phyloP scores from a whole-genome alignment of 805 yeast genomes.

The Yamadazyma akitaensis region DNA sequence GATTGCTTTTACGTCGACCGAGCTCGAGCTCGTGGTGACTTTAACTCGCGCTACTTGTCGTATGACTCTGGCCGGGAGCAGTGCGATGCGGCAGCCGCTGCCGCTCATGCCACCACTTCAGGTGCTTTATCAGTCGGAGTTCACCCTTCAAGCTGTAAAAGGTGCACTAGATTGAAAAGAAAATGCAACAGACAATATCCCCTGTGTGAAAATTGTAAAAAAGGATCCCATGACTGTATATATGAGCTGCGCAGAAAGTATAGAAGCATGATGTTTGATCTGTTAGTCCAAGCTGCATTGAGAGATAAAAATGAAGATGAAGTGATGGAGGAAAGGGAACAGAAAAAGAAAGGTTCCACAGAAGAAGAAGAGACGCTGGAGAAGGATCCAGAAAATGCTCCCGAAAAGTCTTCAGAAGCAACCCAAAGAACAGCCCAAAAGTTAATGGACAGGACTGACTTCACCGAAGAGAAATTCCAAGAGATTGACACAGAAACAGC shows the following conservation, averaged over 20 bases:
- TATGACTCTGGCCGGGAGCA: not conserved
- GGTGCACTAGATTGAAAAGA: constrained; percentile 40
- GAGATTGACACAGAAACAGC: not conserved
- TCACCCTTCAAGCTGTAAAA: constrained; percentile 31
- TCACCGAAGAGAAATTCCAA: not conserved
- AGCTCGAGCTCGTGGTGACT: constrained; percentile 10
- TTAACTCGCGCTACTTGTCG: constrained; percentile 4
- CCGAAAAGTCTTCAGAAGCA: not conserved
- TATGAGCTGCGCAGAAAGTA: constrained; percentile 26
- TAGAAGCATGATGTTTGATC: constrained; percentile 3
- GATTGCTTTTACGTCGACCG: constrained; percentile 34
- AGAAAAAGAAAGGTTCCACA: not conserved
- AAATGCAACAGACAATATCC: constrained; percentile 38
- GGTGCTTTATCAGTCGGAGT: not conserved
- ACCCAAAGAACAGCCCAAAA: not conserved
- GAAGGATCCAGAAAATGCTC: not conserved
- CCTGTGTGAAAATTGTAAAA: constrained; percentile 31
- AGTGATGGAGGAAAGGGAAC: not conserved
- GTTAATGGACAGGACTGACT: not conserved
- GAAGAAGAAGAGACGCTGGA: too few species aligned
- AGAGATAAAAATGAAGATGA: not conserved
- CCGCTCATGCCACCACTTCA: not conserved
- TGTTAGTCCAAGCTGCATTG: constrained; percentile 9
- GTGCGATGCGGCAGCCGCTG: not conserved
- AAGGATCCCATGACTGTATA: constrained; percentile 32